phyloP scores from a whole-genome alignment of 2,329 filamentous ascomycete species.

The Pseudogymnoascus sp. region DNA sequence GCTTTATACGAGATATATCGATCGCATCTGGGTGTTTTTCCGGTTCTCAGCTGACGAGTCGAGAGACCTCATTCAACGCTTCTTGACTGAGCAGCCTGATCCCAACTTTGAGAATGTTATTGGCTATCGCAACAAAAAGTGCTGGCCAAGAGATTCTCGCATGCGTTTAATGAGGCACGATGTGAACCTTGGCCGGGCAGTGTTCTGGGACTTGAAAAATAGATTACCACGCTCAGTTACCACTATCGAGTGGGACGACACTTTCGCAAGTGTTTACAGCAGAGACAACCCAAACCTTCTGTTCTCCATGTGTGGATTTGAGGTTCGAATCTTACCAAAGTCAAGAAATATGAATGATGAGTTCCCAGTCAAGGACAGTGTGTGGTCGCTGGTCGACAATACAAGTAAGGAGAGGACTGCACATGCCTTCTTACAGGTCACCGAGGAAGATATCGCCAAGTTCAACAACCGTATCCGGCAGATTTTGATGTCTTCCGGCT shows the following conservation, averaged over 20 bases:
- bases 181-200: slow-evolving; percentile 92
- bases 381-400: slow-evolving; percentile 96
- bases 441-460: slow-evolving; percentile 94
- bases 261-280: slow-evolving; percentile 96
- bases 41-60: slow-evolving; percentile 92
- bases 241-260: slow-evolving; percentile 98
- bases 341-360: slow-evolving; percentile 92
- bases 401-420: slow-evolving; percentile 94
- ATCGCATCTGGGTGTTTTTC: slow-evolving; percentile 97
- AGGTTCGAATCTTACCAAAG: slow-evolving; percentile 94
- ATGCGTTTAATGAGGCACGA: slow-evolving; percentile 99
- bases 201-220: slow-evolving; percentile 99
- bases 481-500: slow-evolving; percentile 99
- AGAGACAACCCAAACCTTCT: slow-evolving; percentile 94
- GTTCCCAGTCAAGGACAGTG: slow-evolving; percentile 94
- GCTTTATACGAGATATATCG: slow-evolving; percentile 95
- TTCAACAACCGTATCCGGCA: slow-evolving; percentile 99
- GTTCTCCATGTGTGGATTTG: slow-evolving; percentile 97
- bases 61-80: slow-evolving; percentile 90
- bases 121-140: slow-evolving; percentile 98
- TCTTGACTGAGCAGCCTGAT: slow-evolving; percentile 95
- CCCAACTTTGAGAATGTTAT: slow-evolving; percentile 99
- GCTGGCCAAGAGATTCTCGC: slow-evolving; percentile 93
- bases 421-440: slow-evolving; percentile 95
- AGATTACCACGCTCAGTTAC: slow-evolving; percentile 88